Base-by-base conservation (phyloP, 352 stramenopile species). In the Phytophthora ramorum region DNA sequence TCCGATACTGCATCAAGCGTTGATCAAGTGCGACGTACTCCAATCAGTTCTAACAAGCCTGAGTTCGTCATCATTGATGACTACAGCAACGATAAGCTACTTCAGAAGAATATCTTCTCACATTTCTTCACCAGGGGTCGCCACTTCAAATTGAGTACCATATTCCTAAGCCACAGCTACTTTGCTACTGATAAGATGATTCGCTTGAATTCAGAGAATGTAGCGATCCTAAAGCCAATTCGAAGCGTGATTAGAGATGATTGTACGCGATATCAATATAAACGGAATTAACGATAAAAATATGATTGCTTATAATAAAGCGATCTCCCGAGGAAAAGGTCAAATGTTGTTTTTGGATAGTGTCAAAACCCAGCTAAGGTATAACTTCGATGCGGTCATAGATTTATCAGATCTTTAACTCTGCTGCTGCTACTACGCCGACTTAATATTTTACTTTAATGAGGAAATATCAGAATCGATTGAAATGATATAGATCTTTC, bases 31-130 rank as follows among this genome's bases (percentile, higher is more conserved):
- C 43, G 66, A 43, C 12, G 4, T 50, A 51, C 38, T 60, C 52
- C 20, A 26, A 59, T 58, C 52, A 59, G 16, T 20, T 66, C 2
- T 41, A 76, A 53, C 41, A n/a, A n/a, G n/a, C n/a, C n/a, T n/a
- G n/a, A n/a, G n/a, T n/a, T n/a, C n/a, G n/a, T n/a, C n/a, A 40
- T 79, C 14, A 76, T 74, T 13, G 66, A 79, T 63, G 71, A 79
- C 48, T 79, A 66, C 34, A 51, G n/a, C 4, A 72, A 69, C 37
- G 67, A 76, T 66, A 67, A 71, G 28, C 30, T 47, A 17, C 37
- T 77, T 34, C 63, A 77, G 46, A 76, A 75, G 53, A 41, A 71
- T 49, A 20, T 80, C 2, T 75, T 80, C 46, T 56, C 19, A 55
- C 67, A 77, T 48, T 80, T 54, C 30, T 75, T 74, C 17, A 74